A percentile compares a stretch with the other conserved stretches of the same genome.
Evolutionary conservation across 2,329 filamentous ascomycete species (phyloP).

Genomic region (Dothistroma pini): DNA sequence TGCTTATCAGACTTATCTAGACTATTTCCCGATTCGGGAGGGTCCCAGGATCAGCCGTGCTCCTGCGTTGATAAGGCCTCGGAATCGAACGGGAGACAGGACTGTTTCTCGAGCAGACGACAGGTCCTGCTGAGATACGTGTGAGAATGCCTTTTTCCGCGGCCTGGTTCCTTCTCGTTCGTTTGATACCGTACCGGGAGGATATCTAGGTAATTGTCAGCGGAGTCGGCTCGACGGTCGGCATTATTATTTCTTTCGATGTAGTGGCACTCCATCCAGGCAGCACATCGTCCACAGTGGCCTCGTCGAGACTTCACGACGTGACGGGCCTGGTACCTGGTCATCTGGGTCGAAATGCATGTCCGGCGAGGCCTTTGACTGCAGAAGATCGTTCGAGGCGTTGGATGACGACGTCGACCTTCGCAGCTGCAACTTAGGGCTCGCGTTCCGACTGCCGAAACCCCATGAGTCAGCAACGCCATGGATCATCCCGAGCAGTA

Average conservation of each 20-base stretch:
- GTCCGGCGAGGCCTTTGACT: too few relatives aligned
- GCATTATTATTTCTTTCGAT: too few relatives aligned
- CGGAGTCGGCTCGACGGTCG: neutral
- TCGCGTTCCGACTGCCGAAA: too few relatives aligned
- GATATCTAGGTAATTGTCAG: neutral
- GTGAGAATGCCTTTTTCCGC: neutral
- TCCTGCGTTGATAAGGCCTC: neutral
- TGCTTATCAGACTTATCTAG: neutral
- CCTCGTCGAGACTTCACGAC: too few relatives aligned
- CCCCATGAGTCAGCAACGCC: too few relatives aligned
- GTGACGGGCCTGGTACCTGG: too few relatives aligned
- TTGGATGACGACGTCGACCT: too few relatives aligned
- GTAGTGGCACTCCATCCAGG: neutral
- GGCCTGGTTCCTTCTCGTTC: neutral
- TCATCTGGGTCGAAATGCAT: too few relatives aligned
- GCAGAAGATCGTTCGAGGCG: too few relatives aligned
- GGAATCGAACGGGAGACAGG: neutral
- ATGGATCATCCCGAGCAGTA: too few relatives aligned
- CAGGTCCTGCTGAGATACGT: neutral
- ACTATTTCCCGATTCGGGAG: neutral
- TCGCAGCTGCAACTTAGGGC: too few relatives aligned
- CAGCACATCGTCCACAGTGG: too few relatives aligned
- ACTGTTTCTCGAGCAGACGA: neutral
- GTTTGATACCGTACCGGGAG: neutral
- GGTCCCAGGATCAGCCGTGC: neutral